Percentiles rank a stretch among this genome's conserved stretches.
phyloP scores from a whole-genome alignment of 108 stramenopile genomes.

The Cyclostephanos invisitatus region DNA sequence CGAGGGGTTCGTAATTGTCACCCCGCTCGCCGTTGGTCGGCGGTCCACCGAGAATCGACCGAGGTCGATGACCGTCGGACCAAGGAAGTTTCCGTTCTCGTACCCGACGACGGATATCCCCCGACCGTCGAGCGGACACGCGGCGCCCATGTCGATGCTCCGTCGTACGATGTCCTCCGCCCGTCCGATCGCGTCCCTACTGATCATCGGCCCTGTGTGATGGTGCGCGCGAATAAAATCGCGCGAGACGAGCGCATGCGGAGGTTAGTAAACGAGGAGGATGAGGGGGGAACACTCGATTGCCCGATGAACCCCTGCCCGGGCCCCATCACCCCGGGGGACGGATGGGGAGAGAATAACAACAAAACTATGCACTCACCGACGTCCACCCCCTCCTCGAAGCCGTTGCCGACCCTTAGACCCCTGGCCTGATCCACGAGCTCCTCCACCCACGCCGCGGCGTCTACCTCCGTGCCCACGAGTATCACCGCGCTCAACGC shows the following conservation, averaged over 20 bases:
- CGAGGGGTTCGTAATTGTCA: constrained; percentile 53
- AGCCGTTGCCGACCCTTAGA: constrained; percentile 86
- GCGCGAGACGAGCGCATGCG: too few species aligned
- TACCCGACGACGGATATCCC: constrained; percentile 58
- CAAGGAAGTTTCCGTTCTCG: constrained; percentile 84
- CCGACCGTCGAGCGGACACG: constrained; percentile 86
- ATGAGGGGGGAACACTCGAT: neutral
- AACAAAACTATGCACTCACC: constrained; percentile 31
- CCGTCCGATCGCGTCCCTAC: constrained; percentile 67
- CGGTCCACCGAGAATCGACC: constrained; percentile 28
- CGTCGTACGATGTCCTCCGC: constrained; percentile 71
- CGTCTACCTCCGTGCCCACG: constrained; percentile 68
- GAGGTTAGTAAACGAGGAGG: neutral
- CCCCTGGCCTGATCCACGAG: constrained; percentile 57
- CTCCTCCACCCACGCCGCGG: constrained; percentile 58
- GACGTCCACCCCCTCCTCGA: constrained; percentile 79
- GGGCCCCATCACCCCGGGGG: neutral
- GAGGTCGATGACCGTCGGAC: constrained; percentile 82
- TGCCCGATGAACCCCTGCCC: too few species aligned
- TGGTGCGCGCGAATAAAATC: too few species aligned
- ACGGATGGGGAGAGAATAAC: neutral
- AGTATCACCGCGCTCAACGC: constrained; percentile 80
- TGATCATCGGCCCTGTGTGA: constrained; percentile 83
- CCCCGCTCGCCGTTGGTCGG: constrained; percentile 43
- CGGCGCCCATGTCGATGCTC: constrained; percentile 82